Base-by-base conservation (phyloP, 192 early-diverging fungal genomes). In the Dissophora ornata region DNA sequence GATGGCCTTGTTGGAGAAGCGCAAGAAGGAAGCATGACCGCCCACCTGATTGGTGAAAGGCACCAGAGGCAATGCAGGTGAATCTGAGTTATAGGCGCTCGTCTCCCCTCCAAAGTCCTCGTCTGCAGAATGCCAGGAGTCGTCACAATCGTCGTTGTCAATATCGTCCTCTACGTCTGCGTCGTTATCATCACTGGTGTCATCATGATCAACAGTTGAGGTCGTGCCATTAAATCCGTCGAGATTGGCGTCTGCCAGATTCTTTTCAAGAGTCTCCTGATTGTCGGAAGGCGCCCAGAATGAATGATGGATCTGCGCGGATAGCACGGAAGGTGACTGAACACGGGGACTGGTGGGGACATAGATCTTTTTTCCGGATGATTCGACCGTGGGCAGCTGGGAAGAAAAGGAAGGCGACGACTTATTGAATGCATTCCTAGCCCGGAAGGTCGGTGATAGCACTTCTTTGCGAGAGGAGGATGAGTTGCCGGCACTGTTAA, bases 1-100 rank as follows among this genome's bases (percentile, higher is more conserved):
- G 24, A 99, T 91, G 10, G 98, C 96, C 77, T 90, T 92, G 74
- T 97, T 94, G 11, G 96, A 97, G 79, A 99, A 97, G 41, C 97
- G 92, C 50, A 98, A 84, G 51, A 99, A 93, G 6, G 95, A 90
- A 6, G 96, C 93, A 73, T 99, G 98, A 1, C 98, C 98, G n/a
- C 98, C 98, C 25, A 95, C 93, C 69, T 94, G 92, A 79, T 95
- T 92, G n/a, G 80, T 83, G 80, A 91, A 95, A 21, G 93, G 93
- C 40, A 89, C 83, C 30, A 95, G 68, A 4, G 88, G 89, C 47
- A 95, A 62, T 30, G 91, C 87, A 7, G 87, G 83, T 28, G 90
- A 77, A n/a, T 62, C 73, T 63, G 71, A 85, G 15, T 79, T 67
- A 47, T 77, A 77, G 11, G 73, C 73, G 33, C 73, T 67, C 0